A percentile compares a stretch with the other conserved stretches of the same genome.
These are phyloP conservation scores for Trichoderma arundinaceum DNA, from an alignment of 2,329 filamentous ascomycete genomes.

Conservation along the genomic window DNA sequence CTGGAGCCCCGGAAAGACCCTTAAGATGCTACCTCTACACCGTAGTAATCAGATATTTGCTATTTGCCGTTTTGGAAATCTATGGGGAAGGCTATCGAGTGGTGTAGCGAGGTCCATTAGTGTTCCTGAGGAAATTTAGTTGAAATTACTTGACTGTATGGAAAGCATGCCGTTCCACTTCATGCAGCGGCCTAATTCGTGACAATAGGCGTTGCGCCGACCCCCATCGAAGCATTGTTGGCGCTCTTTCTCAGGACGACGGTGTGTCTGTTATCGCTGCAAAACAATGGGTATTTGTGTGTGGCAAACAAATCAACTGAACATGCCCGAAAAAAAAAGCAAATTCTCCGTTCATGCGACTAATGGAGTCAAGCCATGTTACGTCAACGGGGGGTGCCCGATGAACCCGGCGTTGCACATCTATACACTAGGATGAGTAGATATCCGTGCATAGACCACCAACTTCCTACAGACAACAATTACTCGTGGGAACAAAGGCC, in stretches of 20 bases:
- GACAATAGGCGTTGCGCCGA: not conserved
- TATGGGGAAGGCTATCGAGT: not conserved
- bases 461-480: not conserved
- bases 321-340: not conserved
- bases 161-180: not conserved
- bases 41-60: not conserved
- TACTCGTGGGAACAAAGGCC: not conserved
- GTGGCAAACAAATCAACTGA: not conserved
- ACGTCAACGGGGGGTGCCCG: not conserved
- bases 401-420: not conserved
- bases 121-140: not conserved
- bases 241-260: not conserved
- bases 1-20: slow-evolving; percentile 24
- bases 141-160: not conserved
- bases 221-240: not conserved
- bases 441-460: not conserved
- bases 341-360: not conserved
- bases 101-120: not conserved
- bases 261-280: not conserved
- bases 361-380: not conserved
- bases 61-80: not conserved
- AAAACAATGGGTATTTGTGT: not conserved
- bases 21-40: slow-evolving; percentile 9
- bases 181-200: not conserved
- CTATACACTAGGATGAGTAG: not conserved